Conservation (phyloP, 2,329 filamentous ascomycete species). For the Paraphoma sp. region DNA sequence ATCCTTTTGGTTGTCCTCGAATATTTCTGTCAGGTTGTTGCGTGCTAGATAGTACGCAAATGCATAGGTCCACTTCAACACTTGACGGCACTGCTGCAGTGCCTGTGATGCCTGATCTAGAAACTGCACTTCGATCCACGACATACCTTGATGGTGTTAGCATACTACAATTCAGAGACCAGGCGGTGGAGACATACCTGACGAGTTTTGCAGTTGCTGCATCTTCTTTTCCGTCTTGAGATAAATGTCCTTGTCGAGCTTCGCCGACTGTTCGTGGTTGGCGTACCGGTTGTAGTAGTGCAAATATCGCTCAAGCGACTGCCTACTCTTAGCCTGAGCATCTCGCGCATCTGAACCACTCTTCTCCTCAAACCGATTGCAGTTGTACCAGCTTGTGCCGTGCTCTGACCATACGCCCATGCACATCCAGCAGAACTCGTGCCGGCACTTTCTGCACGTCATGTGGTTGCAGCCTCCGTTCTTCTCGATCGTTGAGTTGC, state of each 20-base stretch:
- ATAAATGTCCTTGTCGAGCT: slow-evolving; percentile 94
- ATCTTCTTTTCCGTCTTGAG: slow-evolving; percentile 99
- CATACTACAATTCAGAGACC: too few relatives aligned
- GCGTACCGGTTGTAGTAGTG: slow-evolving; percentile 99
- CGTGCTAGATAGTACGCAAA: slow-evolving; percentile 97
- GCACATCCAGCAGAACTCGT: slow-evolving; percentile 99
- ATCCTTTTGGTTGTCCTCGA: slow-evolving; percentile 98
- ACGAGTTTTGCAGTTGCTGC: slow-evolving; percentile 91
- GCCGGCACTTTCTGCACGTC: slow-evolving; percentile 94
- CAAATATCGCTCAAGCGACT: slow-evolving; percentile 92
- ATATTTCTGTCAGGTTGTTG: slow-evolving; percentile 96
- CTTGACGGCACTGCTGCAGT: slow-evolving; percentile 95
- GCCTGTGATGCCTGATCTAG: slow-evolving; percentile 91
- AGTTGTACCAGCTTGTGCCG: slow-evolving; percentile 99
- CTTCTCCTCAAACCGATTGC: slow-evolving; percentile 96
- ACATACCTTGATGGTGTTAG: slow-evolving; percentile 62
- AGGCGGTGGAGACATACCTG: slow-evolving; percentile 68
- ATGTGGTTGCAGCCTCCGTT: slow-evolving; percentile 98
- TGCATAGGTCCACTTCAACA: slow-evolving; percentile 98
- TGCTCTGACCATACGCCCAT: slow-evolving; percentile 99
- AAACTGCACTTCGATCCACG: slow-evolving; percentile 99
- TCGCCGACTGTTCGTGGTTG: slow-evolving; percentile 97
- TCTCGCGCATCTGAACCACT: slow-evolving; percentile 89
- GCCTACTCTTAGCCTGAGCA: slow-evolving; percentile 87
- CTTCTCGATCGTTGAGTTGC: slow-evolving; percentile 97